Evolutionary conservation across 2,329 filamentous ascomycete species (phyloP).

Genomic region (Nothophoma quercina): DNA sequence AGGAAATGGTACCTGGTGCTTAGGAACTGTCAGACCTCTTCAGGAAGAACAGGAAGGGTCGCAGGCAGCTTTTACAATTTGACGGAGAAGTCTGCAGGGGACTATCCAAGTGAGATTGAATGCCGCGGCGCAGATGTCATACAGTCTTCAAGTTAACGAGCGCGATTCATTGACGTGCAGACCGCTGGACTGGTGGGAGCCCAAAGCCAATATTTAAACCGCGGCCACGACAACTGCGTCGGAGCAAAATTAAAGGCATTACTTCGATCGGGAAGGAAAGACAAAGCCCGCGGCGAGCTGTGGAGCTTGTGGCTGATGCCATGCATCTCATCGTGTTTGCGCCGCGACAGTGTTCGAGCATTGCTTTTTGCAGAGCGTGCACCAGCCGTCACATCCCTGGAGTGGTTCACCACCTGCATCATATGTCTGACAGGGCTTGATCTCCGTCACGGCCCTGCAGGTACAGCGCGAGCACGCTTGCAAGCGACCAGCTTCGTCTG

Average conservation of each 20-base stretch:
- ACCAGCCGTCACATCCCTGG: too few relatives aligned
- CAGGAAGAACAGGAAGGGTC: background rate
- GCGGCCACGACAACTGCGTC: slow-evolving; percentile 4
- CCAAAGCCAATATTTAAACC: slow-evolving; percentile 19
- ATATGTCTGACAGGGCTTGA: slow-evolving; percentile 6
- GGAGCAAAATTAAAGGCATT: slow-evolving; percentile 5
- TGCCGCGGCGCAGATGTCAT: slow-evolving; percentile 12
- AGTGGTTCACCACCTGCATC: slow-evolving; percentile 17
- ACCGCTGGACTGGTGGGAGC: slow-evolving; percentile 16
- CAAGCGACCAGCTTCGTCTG: slow-evolving; percentile 8
- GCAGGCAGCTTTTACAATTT: background rate
- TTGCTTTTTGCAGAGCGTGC: slow-evolving; percentile 12
- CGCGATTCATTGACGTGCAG: slow-evolving; percentile 21
- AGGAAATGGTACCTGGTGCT: slow-evolving; percentile 9
- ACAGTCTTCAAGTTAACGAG: slow-evolving; percentile 7
- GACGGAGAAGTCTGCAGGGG: background rate
- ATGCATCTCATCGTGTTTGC: background rate
- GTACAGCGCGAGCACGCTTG: slow-evolving; percentile 4
- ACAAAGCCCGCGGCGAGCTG: slow-evolving; percentile 2
- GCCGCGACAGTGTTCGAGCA: slow-evolving; percentile 12
- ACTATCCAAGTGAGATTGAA: slow-evolving; percentile 2
- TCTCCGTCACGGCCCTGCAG: slow-evolving; percentile 19
- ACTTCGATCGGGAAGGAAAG: slow-evolving; percentile 3
- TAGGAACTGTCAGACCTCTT: slow-evolving; percentile 6
- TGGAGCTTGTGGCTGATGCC: slow-evolving; percentile 12